Evolutionary conservation across 2,329 filamentous ascomycete species (phyloP), one percentile per base, ranked within the genome.

Genomic region (Beauveria rudraprayagi): DNA sequence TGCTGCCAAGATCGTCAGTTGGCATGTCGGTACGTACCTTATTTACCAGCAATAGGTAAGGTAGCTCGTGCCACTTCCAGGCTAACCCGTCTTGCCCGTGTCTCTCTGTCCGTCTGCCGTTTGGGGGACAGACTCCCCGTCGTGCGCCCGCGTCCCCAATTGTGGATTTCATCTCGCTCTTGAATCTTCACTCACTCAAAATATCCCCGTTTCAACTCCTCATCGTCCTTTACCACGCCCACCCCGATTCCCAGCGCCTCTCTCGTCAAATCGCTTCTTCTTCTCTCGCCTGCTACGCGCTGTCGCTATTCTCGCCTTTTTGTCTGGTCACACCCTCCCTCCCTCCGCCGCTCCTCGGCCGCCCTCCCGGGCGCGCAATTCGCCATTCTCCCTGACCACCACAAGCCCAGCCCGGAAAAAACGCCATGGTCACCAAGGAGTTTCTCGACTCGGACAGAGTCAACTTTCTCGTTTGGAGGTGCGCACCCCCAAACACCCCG

Each of bases 391-490:
- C 47, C 47, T 52, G 16, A 52, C 44, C 56, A 40, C 48, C 34
- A 17, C 57, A 11, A 60, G 37, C 40, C 48, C 50, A 50, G 50
- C 44, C 41, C 50, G 44, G 41, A 61, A 55, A 58, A 61, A 30
- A 62, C 65, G 70, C 68, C 69, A 85, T 84, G 82, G 72, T 74
- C 67, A 67, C 68, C 70, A 85, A 84, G 77, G 83, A 85, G 76
- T 79, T 79, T 70, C 78, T 88, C 69, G 82, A 86, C 79, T 86
- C 83, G 66, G 80, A 87, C 74, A 80, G 83, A 78, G 78, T 87
- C 80, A 88, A 87, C 78, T 87, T 84, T 79, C 80, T 88, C 73
- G 80, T 88, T 72, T 88, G 85, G 85, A 86, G 83, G 85, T 88
- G 79, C 75, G 84, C 81, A 69, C 68, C 62, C 62, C 65, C 67